phyloP scores from a whole-genome alignment of 2,329 filamentous ascomycete genomes.

The Botrytis hyacinthi region DNA sequence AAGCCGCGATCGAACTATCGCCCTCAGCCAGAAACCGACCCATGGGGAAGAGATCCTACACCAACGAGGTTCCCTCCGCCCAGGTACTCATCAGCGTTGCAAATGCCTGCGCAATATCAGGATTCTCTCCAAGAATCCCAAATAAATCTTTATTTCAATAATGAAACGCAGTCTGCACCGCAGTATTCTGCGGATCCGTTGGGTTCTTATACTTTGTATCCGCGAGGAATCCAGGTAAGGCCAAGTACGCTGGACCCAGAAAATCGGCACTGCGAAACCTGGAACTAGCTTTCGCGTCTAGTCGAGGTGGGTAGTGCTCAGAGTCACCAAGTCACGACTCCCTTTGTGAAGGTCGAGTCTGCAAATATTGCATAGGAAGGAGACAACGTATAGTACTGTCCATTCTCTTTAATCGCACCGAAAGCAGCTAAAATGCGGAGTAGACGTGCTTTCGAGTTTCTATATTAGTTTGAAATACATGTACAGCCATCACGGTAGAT shows the following conservation, averaged over 20 bases:
- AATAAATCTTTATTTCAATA: background rate
- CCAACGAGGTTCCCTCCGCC: background rate
- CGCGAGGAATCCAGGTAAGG: background rate
- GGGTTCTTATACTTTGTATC: background rate
- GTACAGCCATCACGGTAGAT: too few species aligned
- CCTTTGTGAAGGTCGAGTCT: background rate
- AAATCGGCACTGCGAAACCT: background rate
- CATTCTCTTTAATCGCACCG: too few species aligned
- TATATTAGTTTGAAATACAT: too few species aligned
- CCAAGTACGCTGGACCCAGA: background rate
- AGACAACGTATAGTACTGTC: background rate
- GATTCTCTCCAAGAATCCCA: background rate
- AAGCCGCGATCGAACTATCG: background rate
- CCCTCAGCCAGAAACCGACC: background rate
- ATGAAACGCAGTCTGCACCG: background rate
- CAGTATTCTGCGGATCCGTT: background rate
- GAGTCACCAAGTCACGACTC: background rate
- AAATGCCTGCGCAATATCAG: background rate
- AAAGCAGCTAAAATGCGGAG: too few species aligned
- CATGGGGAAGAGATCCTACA: background rate
- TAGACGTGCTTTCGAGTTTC: too few species aligned
- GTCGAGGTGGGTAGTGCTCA: too few species aligned
- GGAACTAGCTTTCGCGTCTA: background rate
- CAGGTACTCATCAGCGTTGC: background rate
- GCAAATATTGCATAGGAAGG: background rate